Percentiles rank a stretch among this genome's conserved stretches.
Conservation (phyloP, 352 stramenopile genomes). For the Aphanomyces stellatus region DNA sequence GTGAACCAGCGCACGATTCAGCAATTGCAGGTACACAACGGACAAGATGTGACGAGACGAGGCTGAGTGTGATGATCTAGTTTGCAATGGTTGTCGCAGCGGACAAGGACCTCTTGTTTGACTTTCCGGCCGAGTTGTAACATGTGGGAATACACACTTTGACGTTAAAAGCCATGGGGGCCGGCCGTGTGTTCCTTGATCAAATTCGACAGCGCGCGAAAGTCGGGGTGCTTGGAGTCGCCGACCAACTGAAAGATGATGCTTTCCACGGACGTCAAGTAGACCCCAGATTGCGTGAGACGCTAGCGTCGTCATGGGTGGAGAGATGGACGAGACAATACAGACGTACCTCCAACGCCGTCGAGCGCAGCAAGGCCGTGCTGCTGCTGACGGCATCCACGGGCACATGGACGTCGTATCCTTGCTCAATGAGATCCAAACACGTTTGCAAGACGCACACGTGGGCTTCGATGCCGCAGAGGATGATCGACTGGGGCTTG, state of each 20-base stretch:
- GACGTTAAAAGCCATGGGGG: neutral
- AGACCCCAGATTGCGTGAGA: slow-evolving; percentile 90
- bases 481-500: slow-evolving; percentile 74
- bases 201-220: slow-evolving; percentile 89
- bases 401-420: slow-evolving; percentile 96
- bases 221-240: slow-evolving; percentile 87
- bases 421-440: slow-evolving; percentile 92
- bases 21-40: slow-evolving; percentile 44
- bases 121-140: slow-evolving; percentile 42
- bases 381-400: slow-evolving; percentile 92
- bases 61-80: slow-evolving; percentile 19
- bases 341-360: slow-evolving; percentile 73
- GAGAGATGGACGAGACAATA: neutral
- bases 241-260: slow-evolving; percentile 93
- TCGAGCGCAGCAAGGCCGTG: slow-evolving; percentile 81
- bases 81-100: slow-evolving; percentile 27
- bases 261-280: slow-evolving; percentile 93
- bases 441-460: slow-evolving; percentile 95
- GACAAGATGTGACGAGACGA: neutral
- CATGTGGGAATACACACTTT: neutral
- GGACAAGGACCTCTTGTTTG: slow-evolving; percentile 59
- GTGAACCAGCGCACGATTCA: slow-evolving; percentile 66
- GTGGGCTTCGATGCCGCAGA: slow-evolving; percentile 97
- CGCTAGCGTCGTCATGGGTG: slow-evolving; percentile 33
- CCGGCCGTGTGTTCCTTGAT: slow-evolving; percentile 89